Conservation (phyloP, 2,329 filamentous ascomycete genomes). For the Microcyclospora pomicola region DNA sequence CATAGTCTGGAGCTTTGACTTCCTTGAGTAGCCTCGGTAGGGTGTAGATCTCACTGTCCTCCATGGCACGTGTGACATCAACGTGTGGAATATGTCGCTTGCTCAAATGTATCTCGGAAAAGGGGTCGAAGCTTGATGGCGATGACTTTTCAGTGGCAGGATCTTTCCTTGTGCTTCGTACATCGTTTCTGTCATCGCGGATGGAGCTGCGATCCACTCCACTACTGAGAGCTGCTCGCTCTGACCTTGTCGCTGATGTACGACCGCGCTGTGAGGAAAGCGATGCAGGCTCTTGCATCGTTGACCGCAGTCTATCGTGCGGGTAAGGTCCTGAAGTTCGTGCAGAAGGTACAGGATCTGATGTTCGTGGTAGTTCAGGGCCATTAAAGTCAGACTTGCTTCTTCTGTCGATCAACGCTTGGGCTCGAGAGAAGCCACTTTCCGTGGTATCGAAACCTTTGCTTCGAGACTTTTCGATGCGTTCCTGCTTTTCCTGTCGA, state of each 20-base stretch:
- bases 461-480: conserved; percentile 29
- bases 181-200: too few relatives aligned
- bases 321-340: too few relatives aligned
- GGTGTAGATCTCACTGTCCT: conserved; percentile 60
- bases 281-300: too few relatives aligned
- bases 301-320: too few relatives aligned
- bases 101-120: conserved; percentile 71
- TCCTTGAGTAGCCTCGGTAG: conserved; percentile 69
- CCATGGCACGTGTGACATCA: conserved; percentile 62
- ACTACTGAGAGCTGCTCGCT: too few relatives aligned
- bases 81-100: conserved; percentile 72
- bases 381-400: background rate
- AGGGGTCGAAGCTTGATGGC: conserved; percentile 61
- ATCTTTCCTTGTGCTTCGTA: background rate
- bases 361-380: too few relatives aligned
- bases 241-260: too few relatives aligned
- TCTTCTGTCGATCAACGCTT: background rate
- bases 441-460: conserved; percentile 15
- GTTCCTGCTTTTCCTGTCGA: conserved; percentile 30
- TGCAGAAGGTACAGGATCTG: too few relatives aligned
- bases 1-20: conserved; percentile 71
- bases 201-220: too few relatives aligned
- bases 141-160: conserved; percentile 2
- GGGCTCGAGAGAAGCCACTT: background rate
- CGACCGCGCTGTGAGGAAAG: too few relatives aligned